Evolutionary conservation across 2,329 filamentous ascomycete genomes (phyloP).

Genomic region (Cladosporium sp.): DNA sequence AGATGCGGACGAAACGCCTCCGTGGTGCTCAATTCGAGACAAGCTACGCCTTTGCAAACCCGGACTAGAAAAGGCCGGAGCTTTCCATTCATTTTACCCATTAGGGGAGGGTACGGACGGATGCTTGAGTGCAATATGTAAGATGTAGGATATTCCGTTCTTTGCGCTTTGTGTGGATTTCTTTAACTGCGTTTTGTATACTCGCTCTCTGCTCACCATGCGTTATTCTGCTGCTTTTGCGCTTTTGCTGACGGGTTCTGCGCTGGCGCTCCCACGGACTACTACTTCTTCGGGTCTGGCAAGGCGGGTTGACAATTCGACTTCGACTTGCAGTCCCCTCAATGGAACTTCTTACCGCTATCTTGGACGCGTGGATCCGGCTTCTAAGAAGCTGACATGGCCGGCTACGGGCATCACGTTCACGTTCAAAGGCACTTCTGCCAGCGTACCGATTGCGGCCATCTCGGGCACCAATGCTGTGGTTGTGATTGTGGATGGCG

Average conservation of each 20-base stretch:
- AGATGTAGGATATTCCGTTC: not conserved
- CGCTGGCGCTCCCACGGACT: constrained; percentile 2
- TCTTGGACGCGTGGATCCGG: constrained; percentile 48
- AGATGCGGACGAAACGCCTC: constrained; percentile 11
- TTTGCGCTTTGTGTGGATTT: not conserved
- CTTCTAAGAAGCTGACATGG: constrained; percentile 49
- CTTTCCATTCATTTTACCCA: not conserved
- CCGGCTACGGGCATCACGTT: constrained; percentile 48
- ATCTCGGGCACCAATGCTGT: constrained; percentile 40
- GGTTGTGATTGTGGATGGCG: constrained; percentile 37
- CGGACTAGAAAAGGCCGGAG: not conserved
- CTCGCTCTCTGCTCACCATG: not conserved
- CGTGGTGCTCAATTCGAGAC: constrained; percentile 13
- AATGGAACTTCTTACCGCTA: constrained; percentile 27
- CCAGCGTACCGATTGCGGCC: constrained; percentile 40
- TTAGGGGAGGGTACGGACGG: not conserved
- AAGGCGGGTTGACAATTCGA: not conserved
- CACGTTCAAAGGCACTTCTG: constrained; percentile 45
- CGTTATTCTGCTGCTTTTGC: not conserved
- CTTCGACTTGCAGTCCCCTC: constrained; percentile 9
- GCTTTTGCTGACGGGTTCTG: constrained; percentile 1
- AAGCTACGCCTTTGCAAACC: not conserved
- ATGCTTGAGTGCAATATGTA: not conserved
- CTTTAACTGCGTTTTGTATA: not conserved
- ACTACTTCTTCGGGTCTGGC: not conserved